A percentile compares a stretch with the other conserved stretches of the same genome.
phyloP scores from a whole-genome alignment of 2,329 filamentous ascomycete genomes.

The Cladophialophora yegresii region DNA sequence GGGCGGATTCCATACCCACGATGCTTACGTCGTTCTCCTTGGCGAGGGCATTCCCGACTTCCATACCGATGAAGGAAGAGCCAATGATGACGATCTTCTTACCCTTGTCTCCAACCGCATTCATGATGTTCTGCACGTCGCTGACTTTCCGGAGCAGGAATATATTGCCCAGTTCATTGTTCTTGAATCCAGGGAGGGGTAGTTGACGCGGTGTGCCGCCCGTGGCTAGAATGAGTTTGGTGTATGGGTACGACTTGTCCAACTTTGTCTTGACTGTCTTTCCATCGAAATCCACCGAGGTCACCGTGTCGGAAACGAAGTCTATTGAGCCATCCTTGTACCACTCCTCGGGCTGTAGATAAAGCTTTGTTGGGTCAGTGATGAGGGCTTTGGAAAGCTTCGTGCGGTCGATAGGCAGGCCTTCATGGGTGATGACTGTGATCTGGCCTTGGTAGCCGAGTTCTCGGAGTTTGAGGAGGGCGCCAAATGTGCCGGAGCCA shows the following conservation, averaged over 20 bases:
- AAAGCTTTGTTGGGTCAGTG: slow-evolving; percentile 75
- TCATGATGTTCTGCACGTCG: slow-evolving; percentile 74
- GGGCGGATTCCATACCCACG: slow-evolving; percentile 82
- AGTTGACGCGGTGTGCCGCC: slow-evolving; percentile 76
- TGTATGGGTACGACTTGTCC: slow-evolving; percentile 73
- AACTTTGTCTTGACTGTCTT: slow-evolving; percentile 75
- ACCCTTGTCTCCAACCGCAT: slow-evolving; percentile 72
- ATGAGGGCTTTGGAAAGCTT: slow-evolving; percentile 94
- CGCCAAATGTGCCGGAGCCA: slow-evolving; percentile 79
- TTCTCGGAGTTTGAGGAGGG: slow-evolving; percentile 78
- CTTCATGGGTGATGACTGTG: slow-evolving; percentile 81
- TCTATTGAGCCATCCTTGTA: slow-evolving; percentile 66
- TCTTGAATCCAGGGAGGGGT: slow-evolving; percentile 79
- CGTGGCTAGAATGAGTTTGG: slow-evolving; percentile 86
- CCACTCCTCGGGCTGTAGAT: slow-evolving; percentile 74
- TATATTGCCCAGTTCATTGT: slow-evolving; percentile 71
- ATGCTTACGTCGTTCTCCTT: slow-evolving; percentile 83
- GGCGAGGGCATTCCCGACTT: slow-evolving; percentile 80
- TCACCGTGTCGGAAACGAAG: slow-evolving; percentile 63
- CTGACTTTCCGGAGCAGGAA: slow-evolving; percentile 79
- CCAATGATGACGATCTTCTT: slow-evolving; percentile 94
- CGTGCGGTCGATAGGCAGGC: slow-evolving; percentile 86
- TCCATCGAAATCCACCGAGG: slow-evolving; percentile 70
- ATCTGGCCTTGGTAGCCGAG: slow-evolving; percentile 78
- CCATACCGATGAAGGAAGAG: slow-evolving; percentile 97